phyloP scores from a whole-genome alignment of 202 grass and related monocot genomes.

The Setaria viridis region DNA sequence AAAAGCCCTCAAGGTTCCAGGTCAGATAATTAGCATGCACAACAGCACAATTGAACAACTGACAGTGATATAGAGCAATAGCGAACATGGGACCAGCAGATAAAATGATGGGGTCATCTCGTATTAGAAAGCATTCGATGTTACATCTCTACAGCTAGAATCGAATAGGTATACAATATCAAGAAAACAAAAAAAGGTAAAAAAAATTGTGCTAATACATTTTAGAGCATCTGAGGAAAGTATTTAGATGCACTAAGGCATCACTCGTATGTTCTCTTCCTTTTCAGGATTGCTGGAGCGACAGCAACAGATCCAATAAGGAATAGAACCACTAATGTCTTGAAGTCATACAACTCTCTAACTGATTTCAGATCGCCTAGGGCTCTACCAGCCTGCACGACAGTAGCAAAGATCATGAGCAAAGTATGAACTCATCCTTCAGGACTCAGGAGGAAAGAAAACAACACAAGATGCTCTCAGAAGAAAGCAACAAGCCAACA shows the following conservation, averaged over 20 bases:
- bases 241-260: constrained; percentile 33
- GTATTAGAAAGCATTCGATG: constrained; percentile 50
- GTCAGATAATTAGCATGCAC: neutral
- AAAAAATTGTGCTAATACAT: constrained; percentile 36
- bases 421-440: neutral
- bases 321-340: constrained; percentile 89
- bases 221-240: constrained; percentile 22
- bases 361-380: constrained; percentile 88
- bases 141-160: constrained; percentile 62
- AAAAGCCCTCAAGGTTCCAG: neutral
- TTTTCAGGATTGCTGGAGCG: constrained; percentile 82
- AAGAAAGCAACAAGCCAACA: neutral
- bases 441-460: neutral
- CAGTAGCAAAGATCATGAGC: constrained; percentile 17
- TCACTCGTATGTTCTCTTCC: constrained; percentile 92
- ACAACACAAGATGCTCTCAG: neutral
- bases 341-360: constrained; percentile 92
- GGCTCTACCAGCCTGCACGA: constrained; percentile 84
- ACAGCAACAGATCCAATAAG: constrained; percentile 83
- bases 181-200: constrained; percentile 32
- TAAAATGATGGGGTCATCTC: constrained; percentile 17
- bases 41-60: neutral
- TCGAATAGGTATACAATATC: constrained; percentile 53
- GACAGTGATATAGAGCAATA: neutral
- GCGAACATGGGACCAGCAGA: neutral